Evolutionary conservation across 2,329 filamentous ascomycete genomes (phyloP).

Genomic region (Ophiocordyceps camponoti-rufipedis): DNA sequence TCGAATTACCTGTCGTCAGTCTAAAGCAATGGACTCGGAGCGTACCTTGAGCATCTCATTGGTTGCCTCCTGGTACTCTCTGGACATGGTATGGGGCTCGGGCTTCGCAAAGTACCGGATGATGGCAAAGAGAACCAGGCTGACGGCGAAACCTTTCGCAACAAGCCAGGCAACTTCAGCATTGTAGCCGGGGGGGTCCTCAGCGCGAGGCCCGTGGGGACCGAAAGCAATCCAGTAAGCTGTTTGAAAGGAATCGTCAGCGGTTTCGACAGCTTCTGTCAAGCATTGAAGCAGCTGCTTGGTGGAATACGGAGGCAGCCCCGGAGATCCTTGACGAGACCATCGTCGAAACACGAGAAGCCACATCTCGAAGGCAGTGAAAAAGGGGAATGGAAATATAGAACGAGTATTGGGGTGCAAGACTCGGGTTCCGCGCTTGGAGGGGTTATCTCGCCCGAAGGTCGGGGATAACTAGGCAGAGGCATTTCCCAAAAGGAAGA

Average conservation of each 20-base stretch:
- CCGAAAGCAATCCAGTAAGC: constrained; percentile 99
- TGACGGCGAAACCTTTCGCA: constrained; percentile 44
- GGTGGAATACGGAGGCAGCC: not conserved
- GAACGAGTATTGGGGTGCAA: constrained; percentile 6
- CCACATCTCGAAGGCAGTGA: no score
- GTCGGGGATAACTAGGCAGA: constrained; percentile 3
- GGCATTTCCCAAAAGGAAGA: constrained; percentile 14
- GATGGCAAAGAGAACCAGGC: constrained; percentile 51
- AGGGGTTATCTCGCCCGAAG: not conserved
- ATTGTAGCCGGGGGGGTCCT: constrained; percentile 67
- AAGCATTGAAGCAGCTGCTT: not conserved
- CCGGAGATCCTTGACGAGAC: no score
- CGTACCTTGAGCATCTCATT: constrained; percentile 86
- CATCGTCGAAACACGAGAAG: no score
- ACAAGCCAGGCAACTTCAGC: constrained; percentile 64
- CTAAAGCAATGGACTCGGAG: not conserved
- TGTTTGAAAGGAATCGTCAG: constrained; percentile 19
- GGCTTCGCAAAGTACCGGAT: constrained; percentile 57
- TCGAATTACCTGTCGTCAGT: no score
- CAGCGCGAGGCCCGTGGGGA: constrained; percentile 79
- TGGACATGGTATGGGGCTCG: constrained; percentile 73
- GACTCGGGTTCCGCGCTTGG: constrained; percentile 12
- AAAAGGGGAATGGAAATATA: no score
- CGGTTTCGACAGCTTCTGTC: not conserved
- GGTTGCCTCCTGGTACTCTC: constrained; percentile 89